These are phyloP conservation scores for Mortierella sp. DNA, from an alignment of 371 early-diverging fungal genomes.

Conservation along the genomic window DNA sequence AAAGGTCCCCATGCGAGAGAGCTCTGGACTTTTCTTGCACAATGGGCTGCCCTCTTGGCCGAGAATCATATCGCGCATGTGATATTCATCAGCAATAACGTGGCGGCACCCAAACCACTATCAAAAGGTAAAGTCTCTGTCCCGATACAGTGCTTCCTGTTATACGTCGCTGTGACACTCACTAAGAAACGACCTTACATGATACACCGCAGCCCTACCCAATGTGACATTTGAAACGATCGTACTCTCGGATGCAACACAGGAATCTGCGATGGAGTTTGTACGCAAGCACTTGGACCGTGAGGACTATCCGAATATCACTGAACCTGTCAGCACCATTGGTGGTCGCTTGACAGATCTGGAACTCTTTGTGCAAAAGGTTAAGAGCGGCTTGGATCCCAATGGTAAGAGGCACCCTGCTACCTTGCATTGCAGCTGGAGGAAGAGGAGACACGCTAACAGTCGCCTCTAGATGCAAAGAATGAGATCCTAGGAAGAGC, in stretches of 20 bases:
- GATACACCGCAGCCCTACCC: conserved; percentile 66
- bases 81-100: conserved; percentile 87
- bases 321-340: conserved; percentile 68
- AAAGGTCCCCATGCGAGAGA: conserved; percentile 61
- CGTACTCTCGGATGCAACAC: conserved; percentile 75
- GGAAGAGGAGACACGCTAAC: too few species aligned
- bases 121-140: conserved; percentile 63
- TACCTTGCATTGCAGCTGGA: not conserved
- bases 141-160: too few species aligned
- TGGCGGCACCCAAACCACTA: conserved; percentile 74
- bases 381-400: conserved; percentile 77
- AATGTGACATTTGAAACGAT: conserved; percentile 80
- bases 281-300: conserved; percentile 67
- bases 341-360: conserved; percentile 94
- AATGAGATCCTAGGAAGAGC: conserved; percentile 82
- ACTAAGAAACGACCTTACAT: not conserved
- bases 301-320: conserved; percentile 61
- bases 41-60: conserved; percentile 80
- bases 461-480: conserved; percentile 73
- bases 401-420: conserved; percentile 63
- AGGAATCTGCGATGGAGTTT: conserved; percentile 71
- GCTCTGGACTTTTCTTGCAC: conserved; percentile 78
- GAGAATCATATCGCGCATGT: conserved; percentile 90
- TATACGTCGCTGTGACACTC: too few species aligned
- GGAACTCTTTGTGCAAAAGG: conserved; percentile 85